phyloP scores from a whole-genome alignment of 768 basidiomycete species.

The Suillus cothurnatus region DNA sequence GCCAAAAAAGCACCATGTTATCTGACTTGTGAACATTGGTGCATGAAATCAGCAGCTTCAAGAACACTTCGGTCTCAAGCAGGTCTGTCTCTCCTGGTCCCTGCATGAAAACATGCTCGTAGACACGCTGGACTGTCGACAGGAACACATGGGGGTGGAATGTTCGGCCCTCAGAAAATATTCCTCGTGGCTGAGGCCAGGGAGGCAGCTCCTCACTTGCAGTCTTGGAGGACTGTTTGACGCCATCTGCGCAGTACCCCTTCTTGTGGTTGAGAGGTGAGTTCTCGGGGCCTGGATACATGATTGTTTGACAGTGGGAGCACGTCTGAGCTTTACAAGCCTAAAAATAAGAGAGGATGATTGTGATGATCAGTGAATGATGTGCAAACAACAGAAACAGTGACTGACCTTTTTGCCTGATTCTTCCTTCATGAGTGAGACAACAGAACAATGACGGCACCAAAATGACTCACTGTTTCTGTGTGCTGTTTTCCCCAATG shows the following conservation, averaged over 20 bases:
- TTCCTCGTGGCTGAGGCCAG: neutral
- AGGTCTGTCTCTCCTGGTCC: no score
- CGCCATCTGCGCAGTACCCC: no score
- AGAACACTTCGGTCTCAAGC: no score
- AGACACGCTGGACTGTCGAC: neutral
- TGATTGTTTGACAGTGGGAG: no score
- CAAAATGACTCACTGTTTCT: neutral
- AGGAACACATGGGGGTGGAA: neutral
- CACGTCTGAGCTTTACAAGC: no score
- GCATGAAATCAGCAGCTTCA: no score
- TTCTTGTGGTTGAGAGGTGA: no score
- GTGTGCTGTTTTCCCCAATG: neutral
- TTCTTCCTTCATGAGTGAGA: neutral
- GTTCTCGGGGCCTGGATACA: no score
- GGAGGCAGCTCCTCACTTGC: neutral
- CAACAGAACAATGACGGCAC: neutral
- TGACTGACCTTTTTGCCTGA: neutral
- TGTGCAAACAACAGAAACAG: neutral
- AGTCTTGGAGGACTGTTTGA: neutral
- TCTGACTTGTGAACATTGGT: no score
- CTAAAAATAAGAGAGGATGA: neutral
- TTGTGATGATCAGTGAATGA: neutral
- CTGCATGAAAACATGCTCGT: neutral
- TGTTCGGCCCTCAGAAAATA: neutral
- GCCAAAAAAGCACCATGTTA: no score